Evolutionary conservation across 208 protist genomes (phyloP), one percentile per base, ranked within the genome.

Genomic region (Porcisia hertigi): DNA sequence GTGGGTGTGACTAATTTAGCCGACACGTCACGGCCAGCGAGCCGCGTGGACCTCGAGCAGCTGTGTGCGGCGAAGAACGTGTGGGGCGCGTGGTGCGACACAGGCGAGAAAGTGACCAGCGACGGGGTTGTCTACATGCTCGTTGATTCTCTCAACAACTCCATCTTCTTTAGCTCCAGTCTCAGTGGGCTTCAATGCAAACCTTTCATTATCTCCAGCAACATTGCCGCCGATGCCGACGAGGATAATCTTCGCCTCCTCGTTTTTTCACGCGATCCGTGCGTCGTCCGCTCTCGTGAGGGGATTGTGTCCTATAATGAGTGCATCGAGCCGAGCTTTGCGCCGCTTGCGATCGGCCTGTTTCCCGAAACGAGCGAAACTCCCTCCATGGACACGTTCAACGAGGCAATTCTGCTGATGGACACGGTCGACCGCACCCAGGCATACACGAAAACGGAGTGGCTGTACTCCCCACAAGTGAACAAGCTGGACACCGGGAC

Each of bases 11-110:
- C 92, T 5, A 93, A 84, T 39, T 67, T 87, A 49, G 39, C 82
- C n/a, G 83, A 88, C 54, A 72, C 77, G 18, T 69, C 74, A 41
- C 85, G 76, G 66, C 72, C 80, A n/a, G 76, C 87, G 45, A 93
- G 80, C 60, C 73, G 78, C 20, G 60, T 81, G 25, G 90, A 97
- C 59, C 71, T 97, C 30, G 86, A 97, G 45, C 86, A 84, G 52
- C 73, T 86, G 36, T 87, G 85, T 55, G 76, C 80, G 41, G 84
- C 90, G 58, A 88, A 82, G 78, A 92, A 81, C 64, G 71, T 90
- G 53, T 95, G 93, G 88, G 93, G 93, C 1, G 86, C 89, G 59
- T 97, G 93, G 93, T 95, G 87, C 76, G 91, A 96, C 75, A 74
- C 78, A 4, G 78, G 75, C 43, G 82, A 87, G 47, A 93, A 91